A percentile compares a stretch with the other conserved stretches of the same genome.
These are phyloP conservation scores for Coffea eugenioides DNA, from an alignment of 257 asterid species.

Conservation along the genomic window DNA sequence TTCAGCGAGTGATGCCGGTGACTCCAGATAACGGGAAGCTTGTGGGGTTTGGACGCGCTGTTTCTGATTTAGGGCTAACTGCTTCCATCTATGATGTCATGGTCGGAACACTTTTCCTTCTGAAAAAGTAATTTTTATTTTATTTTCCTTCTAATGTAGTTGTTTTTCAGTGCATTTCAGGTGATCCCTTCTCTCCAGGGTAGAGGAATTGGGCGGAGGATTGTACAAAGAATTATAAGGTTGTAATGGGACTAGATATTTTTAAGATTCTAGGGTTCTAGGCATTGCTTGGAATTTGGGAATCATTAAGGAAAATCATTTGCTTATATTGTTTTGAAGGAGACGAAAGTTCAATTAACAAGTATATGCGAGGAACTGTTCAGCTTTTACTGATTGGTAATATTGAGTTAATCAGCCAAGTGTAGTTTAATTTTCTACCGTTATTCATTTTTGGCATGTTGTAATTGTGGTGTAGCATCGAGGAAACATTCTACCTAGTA, in stretches of 20 bases:
- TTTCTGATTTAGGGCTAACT: constrained; percentile 74
- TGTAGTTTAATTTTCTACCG: neutral
- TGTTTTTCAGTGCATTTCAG: constrained; percentile 43
- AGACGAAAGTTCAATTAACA: neutral
- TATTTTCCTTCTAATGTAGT: constrained; percentile 11
- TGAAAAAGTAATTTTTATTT: neutral
- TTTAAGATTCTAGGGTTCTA: neutral
- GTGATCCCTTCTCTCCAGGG: constrained; percentile 67
- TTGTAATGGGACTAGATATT: constrained; percentile 14
- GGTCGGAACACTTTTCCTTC: constrained; percentile 39
- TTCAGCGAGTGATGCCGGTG: constrained; percentile 47
- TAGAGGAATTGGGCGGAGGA: constrained; percentile 74
- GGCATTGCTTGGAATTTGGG: neutral
- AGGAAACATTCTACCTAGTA: neutral
- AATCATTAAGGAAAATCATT: neutral
- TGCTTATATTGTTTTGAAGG: neutral
- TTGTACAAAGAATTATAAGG: constrained; percentile 70
- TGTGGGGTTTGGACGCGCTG: constrained; percentile 90
- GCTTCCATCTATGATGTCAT: constrained; percentile 80
- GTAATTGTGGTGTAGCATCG: neutral
- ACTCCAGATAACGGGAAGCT: constrained; percentile 68
- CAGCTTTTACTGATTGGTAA: no score
- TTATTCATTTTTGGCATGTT: neutral
- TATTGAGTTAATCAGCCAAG: no score
- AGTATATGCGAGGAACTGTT: no score